Evolutionary conservation across 176 grass and related monocot species (phyloP), one percentile per base, ranked within the genome.

Genomic region (Cenchrus purpureus): DNA sequence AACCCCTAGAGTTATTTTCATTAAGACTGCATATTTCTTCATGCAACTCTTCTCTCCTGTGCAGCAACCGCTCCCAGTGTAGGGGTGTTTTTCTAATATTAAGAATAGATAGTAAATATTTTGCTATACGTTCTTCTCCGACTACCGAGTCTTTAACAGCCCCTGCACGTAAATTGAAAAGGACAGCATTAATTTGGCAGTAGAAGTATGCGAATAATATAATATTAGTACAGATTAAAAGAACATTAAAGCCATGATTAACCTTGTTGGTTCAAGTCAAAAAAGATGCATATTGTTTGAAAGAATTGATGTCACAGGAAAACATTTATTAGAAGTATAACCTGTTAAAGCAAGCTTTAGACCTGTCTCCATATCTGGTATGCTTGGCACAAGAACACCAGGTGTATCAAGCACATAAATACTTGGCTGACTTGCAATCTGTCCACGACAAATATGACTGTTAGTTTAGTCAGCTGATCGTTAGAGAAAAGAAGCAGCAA

Each of bases 391-490:
- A 65, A 98, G 72, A 68, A 98, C 91, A 83, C 96, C 96, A 54
- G 96, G 96, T 76, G 96, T 98, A 86, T 98, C 93, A 87, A 98
- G 87, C 34, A 98, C 96, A 90, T 98, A 98, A 71, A 98, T 95
- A 88, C 93, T 98, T 40, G 96, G 96, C 59, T 79, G 89, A 84
- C 79, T 98, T 89, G 96, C 81, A 92, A 98, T 98, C 96, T 98
- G 74, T 90, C 50, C 71, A 85, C 65, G 60, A 85, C 5, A 83
- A 70, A 65, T 64, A 57, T 79, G n/a, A 32, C 40, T 73, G 57
- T 86, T 81, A 84, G 46, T 66, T 85, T 68, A 88, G 25, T 31
- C 46, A 65, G 12, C 54, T 69, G 22, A 71, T 61, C 13, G 51
- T 15, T 72, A 28, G 79, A 73, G 16, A 73, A 82, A 79, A 73